These are phyloP conservation scores for Fraxinus albicans DNA, from an alignment of 305 asterid species.

Conservation along the genomic window DNA sequence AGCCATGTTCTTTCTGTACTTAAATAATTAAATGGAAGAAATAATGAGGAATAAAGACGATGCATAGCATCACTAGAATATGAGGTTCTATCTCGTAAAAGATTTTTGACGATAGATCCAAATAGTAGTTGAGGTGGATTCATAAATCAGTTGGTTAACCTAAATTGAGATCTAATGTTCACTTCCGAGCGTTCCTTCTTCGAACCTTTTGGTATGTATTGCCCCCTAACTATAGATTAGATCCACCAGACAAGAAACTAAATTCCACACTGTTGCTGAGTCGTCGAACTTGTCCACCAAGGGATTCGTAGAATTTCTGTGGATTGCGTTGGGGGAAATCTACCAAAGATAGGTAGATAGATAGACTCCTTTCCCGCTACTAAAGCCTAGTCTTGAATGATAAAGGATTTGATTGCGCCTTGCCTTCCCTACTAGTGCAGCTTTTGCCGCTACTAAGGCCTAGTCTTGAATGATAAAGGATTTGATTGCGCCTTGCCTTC, in stretches of 20 bases:
- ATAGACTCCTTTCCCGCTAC: too few species aligned
- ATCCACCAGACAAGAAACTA: too few species aligned
- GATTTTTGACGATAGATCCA: background rate
- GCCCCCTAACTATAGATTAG: too few species aligned
- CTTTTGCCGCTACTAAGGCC: background rate
- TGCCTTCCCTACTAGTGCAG: background rate
- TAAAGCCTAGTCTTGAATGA: background rate
- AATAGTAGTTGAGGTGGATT: background rate
- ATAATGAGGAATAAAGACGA: background rate
- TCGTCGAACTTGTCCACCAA: too few species aligned
- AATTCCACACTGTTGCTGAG: too few species aligned
- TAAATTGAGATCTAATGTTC: background rate
- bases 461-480: background rate
- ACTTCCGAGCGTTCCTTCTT: background rate
- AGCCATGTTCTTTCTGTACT: background rate
- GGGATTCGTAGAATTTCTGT: too few species aligned
- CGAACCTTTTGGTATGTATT: too few species aligned
- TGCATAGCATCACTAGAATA: background rate
- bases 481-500: too few species aligned
- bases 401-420: background rate
- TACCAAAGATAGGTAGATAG: too few species aligned
- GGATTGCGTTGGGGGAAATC: too few species aligned
- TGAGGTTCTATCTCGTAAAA: background rate
- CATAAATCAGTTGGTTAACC: background rate
- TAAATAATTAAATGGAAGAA: background rate